Percentiles rank a stretch among this genome's conserved stretches.
phyloP scores from a whole-genome alignment of 208 protist species.

The Lotmaria passim region DNA sequence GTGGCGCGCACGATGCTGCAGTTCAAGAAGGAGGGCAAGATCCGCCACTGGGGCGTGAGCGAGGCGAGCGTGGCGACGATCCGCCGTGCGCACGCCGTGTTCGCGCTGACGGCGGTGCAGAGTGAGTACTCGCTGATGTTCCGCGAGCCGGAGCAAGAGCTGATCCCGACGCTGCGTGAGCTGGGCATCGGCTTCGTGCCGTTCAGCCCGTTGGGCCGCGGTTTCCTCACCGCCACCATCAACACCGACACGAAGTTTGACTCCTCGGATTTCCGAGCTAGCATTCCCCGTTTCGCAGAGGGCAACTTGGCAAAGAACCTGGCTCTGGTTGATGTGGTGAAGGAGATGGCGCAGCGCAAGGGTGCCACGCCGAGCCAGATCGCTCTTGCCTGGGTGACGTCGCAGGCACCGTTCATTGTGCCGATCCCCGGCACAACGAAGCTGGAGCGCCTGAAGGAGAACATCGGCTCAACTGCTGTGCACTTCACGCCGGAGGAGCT shows the following conservation, averaged over 20 bases:
- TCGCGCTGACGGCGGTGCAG: conserved; percentile 39
- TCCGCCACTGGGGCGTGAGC: conserved; percentile 43
- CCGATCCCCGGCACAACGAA: conserved; percentile 45
- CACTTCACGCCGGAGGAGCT: background rate
- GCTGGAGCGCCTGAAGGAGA: conserved; percentile 28
- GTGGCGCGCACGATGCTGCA: conserved; percentile 42
- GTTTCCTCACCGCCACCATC: conserved; percentile 35
- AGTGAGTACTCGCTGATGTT: conserved; percentile 44
- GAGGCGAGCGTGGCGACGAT: conserved; percentile 32
- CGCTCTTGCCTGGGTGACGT: conserved; percentile 39
- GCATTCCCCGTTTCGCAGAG: conserved; percentile 24
- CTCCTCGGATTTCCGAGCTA: conserved; percentile 20
- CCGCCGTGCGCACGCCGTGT: conserved; percentile 41
- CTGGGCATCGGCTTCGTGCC: conserved; percentile 43
- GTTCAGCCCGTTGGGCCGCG: conserved; percentile 38
- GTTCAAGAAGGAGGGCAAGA: conserved; percentile 45
- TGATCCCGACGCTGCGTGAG: conserved; percentile 38
- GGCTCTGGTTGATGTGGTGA: conserved; percentile 16
- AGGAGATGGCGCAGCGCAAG: conserved; percentile 23
- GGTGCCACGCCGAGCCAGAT: conserved; percentile 33
- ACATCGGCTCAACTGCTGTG: conserved; percentile 20
- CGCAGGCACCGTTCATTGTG: conserved; percentile 37
- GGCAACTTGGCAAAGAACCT: conserved; percentile 19
- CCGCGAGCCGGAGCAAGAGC: conserved; percentile 30
- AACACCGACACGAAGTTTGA: conserved; percentile 18